Evolutionary conservation across 345 rosid genomes (phyloP), one percentile per base, ranked within the genome.

Genomic region (Brassica juncea): DNA sequence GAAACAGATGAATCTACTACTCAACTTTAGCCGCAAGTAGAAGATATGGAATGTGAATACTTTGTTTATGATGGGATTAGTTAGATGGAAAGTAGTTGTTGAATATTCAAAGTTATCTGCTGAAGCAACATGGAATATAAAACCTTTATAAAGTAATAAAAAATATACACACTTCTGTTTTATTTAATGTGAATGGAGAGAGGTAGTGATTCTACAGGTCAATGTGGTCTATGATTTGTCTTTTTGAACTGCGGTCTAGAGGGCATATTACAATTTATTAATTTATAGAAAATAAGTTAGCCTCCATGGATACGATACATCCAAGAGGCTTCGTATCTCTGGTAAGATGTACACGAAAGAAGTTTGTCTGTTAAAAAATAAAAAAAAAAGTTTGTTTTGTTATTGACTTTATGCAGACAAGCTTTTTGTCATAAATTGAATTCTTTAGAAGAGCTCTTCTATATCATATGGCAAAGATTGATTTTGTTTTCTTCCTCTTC

Each of bases 401-500:
- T 25, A 67, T 79, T 68, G 78, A 79, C 82, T 73, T 73, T 52
- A 34, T 35, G 12, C 70, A 49, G 59, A 44, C 34, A 15, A 67
- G 63, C 60, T 64, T 61, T 44, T 7, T 14, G 44, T 55, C 63
- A 44, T 65, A 11, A 27, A 66, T 5, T 79, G 70, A 73, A 73
- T 21, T 66, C 69, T 7, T 66, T 14, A 7, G 42, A 66, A 58
- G 69, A 58, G 57, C 73, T 60, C 55, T 59, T 66, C 15, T 60
- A 15, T 58, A 27, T 54, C 47, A 32, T 71, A 78, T 79, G 82
- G 68, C 58, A 73, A 73, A 79, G 32, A 68, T 73, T 61, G 44
- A 68, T 68, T 47, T 67, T 21, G 57, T 67, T 79, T 68, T 39
- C 2, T 49, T 77, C 37, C 47, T 76, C 60, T 67, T 77, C 65